Conservation (phyloP, 805 yeast genomes). For the Zygoascus ofunaensis region DNA sequence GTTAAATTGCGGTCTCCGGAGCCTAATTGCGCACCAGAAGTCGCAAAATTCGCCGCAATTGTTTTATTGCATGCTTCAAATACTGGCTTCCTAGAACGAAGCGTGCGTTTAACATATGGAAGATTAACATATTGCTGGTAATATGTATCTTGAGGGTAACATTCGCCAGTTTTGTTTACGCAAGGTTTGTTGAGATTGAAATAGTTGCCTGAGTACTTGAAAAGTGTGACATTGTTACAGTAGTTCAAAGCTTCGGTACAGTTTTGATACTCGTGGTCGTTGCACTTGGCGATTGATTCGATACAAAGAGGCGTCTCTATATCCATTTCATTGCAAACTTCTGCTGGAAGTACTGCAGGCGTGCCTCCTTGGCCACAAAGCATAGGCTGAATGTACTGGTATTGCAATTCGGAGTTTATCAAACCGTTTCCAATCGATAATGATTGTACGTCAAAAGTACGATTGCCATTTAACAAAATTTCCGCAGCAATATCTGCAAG, state of each 20-base stretch:
- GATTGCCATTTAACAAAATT: slow-evolving; percentile 36
- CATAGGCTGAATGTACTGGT: slow-evolving; percentile 77
- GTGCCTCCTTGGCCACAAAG: slow-evolving; percentile 82
- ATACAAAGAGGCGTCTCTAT: slow-evolving; percentile 57
- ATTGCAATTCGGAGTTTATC: slow-evolving; percentile 74
- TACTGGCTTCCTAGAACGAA: slow-evolving; percentile 65
- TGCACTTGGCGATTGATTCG: slow-evolving; percentile 54
- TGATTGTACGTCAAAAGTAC: slow-evolving; percentile 58
- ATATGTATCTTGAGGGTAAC: slow-evolving; percentile 66
- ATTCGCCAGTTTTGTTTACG: slow-evolving; percentile 33
- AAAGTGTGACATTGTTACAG: slow-evolving; percentile 61
- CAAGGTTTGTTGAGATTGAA: slow-evolving; percentile 52
- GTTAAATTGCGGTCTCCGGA: slow-evolving; percentile 68
- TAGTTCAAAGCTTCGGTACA: slow-evolving; percentile 82
- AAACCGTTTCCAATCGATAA: slow-evolving; percentile 88
- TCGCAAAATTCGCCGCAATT: slow-evolving; percentile 66
- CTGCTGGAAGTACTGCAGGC: slow-evolving; percentile 55
- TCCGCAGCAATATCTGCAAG: slow-evolving; percentile 69
- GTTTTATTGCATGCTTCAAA: slow-evolving; percentile 47
- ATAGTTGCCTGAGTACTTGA: slow-evolving; percentile 60
- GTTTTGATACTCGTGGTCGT: slow-evolving; percentile 52
- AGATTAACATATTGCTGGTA: slow-evolving; percentile 68
- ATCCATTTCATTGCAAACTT: slow-evolving; percentile 58
- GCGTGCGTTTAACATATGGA: slow-evolving; percentile 60
- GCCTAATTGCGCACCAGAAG: slow-evolving; percentile 82